Conservation (phyloP, 1,284 basidiomycete species). For the Marasmius fiardii region DNA sequence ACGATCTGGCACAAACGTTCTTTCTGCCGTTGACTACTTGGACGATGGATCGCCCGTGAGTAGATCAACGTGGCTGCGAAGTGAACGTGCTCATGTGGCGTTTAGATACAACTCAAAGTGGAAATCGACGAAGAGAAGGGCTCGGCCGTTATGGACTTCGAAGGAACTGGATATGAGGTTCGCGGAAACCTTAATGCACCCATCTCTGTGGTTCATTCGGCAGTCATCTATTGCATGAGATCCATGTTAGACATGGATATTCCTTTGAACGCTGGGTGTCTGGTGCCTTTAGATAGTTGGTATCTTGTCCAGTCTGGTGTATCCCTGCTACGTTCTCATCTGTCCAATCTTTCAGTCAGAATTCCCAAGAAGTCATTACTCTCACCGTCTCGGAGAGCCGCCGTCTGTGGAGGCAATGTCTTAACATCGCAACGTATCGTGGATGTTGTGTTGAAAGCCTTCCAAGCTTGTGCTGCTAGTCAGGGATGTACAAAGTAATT, state of each 20-base stretch:
- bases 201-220: constrained; percentile 8
- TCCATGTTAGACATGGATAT: constrained; percentile 7
- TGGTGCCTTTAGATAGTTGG: constrained; percentile 2
- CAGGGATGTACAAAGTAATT: constrained; percentile 7
- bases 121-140: constrained; percentile 6
- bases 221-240: constrained; percentile 10
- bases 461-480: constrained; percentile 8
- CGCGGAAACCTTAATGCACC: constrained; percentile 10
- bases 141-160: constrained; percentile 10
- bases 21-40: constrained; percentile 76
- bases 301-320: not conserved
- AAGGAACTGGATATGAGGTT: constrained; percentile 7
- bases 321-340: not conserved
- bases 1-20: constrained; percentile 59
- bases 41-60: constrained; percentile 85
- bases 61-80: not conserved
- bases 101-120: not conserved
- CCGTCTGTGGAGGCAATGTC: constrained; percentile 9
- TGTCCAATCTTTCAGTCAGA: not conserved
- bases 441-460: constrained; percentile 11
- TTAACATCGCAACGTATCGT: constrained; percentile 10
- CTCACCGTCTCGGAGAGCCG: constrained; percentile 6
- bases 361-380: constrained; percentile 4
- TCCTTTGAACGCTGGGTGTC: constrained; percentile 8
- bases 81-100: not conserved